A percentile compares a stretch with the other conserved stretches of the same genome.
Evolutionary conservation across 495 filamentous ascomycete genomes (phyloP).

Genomic region (Penicillium flavigenum): DNA sequence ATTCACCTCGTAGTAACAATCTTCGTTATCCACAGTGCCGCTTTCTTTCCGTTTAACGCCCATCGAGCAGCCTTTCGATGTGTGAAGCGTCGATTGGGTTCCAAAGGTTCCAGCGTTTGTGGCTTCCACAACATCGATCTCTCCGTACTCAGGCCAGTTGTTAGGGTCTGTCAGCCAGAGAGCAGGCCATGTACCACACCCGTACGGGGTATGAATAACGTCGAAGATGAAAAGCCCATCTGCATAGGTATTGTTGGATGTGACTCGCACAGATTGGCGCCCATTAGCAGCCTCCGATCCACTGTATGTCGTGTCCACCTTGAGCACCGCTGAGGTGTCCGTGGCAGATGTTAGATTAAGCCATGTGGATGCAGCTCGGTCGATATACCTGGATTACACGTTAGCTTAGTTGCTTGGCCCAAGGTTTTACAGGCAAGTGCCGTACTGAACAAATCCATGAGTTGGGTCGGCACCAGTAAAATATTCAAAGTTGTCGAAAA

Average conservation of each 20-base stretch:
- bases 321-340: slow-evolving; percentile 44
- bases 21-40: slow-evolving; percentile 20
- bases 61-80: slow-evolving; percentile 37
- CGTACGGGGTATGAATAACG: slow-evolving; percentile 38
- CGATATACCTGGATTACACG: slow-evolving; percentile 13
- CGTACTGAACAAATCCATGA: slow-evolving; percentile 39
- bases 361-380: slow-evolving; percentile 20
- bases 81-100: slow-evolving; percentile 38
- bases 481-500: slow-evolving; percentile 51
- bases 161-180: slow-evolving; percentile 58
- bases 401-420: slow-evolving; percentile 7
- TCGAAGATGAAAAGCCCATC: slow-evolving; percentile 50
- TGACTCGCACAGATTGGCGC: slow-evolving; percentile 46
- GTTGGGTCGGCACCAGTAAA: slow-evolving; percentile 46
- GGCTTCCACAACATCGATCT: slow-evolving; percentile 43
- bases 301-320: slow-evolving; percentile 44
- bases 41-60: slow-evolving; percentile 39
- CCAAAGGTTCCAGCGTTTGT: slow-evolving; percentile 36
- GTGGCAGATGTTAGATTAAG: slow-evolving; percentile 48
- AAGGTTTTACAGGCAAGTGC: neutral
- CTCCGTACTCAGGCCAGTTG: slow-evolving; percentile 51
- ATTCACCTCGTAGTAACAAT: slow-evolving; percentile 26
- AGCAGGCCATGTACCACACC: slow-evolving; percentile 50
- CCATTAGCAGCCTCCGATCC: slow-evolving; percentile 27
- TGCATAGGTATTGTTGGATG: slow-evolving; percentile 47